Evolutionary conservation across 805 yeast genomes (phyloP), one percentile per base, ranked within the genome.

Genomic region (Metschnikowia bowlesiae): DNA sequence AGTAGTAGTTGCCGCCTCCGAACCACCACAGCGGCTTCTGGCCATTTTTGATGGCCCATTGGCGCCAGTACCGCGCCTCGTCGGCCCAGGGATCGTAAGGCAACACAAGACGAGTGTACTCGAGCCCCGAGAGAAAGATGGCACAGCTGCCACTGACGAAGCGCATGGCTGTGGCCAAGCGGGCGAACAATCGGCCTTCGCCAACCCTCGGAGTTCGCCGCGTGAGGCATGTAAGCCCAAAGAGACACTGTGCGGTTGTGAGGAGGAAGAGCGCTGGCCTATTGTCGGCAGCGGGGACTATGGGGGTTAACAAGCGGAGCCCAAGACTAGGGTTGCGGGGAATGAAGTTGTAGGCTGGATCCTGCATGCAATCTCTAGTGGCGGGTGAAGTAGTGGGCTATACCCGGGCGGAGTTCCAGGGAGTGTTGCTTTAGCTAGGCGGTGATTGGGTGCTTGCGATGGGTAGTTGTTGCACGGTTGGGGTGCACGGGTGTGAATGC

Each of bases 201-300:
- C 57, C 58, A 11, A 57, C 7, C 11, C 49, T 39, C 13, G 54
- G 56, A 11, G 26, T 32, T 8, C 59, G 48, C 22, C 53, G 47
- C 10, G 54, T 50, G 53, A 56, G 48, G 40, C 50, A 47, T 18
- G 47, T 49, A 16, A 74, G 43, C 4, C 87, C 87, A n/a, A 76
- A 48, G 1, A 71, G 65, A 22, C 82, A 63, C 60, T 85, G 91
- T 2, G 78, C 50, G 0, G 79, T 80, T 2, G 82, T 71, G 45
- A 83, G 62, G 0, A 79, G 58, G 58, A 76, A 78, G 1, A 85
- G 61, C 1, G 86, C 87, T 2, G 72, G 64, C 32, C 68, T 62
- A 61, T 83, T 81, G 54, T 85, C 91, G 8, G 85, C 76, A 0
- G 90, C 87, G 2, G 92, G 92, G 1, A 82, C 84, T 22, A 85